phyloP scores from a whole-genome alignment of 1,139 yeast species.

The Scheffersomyces titani region DNA sequence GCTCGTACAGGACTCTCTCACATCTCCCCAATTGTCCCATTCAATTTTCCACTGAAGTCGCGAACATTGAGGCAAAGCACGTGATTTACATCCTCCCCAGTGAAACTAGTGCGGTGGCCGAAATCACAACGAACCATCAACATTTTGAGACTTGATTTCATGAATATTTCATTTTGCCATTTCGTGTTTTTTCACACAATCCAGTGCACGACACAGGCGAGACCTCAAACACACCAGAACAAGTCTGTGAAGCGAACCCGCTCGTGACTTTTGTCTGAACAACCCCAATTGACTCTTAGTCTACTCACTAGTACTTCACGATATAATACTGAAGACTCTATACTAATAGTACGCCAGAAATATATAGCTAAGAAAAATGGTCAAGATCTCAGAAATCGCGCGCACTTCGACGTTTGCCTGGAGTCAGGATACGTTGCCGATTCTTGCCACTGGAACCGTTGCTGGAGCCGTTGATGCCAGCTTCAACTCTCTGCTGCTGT shows the following conservation, averaged over 20 bases:
- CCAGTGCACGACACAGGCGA: neutral
- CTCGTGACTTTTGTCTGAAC: neutral
- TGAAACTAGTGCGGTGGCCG: neutral
- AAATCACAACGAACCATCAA: neutral
- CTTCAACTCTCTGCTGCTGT: constrained; percentile 72
- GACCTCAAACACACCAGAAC: neutral
- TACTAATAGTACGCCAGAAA: neutral
- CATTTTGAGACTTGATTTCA: neutral
- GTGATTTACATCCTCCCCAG: neutral
- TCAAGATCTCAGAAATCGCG: constrained; percentile 79
- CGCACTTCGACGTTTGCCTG: constrained; percentile 94
- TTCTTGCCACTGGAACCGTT: constrained; percentile 85
- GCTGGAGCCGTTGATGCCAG: constrained; percentile 93
- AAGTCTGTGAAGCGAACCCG: neutral
- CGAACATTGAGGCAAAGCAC: neutral
- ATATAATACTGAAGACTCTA: neutral
- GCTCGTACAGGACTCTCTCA: neutral
- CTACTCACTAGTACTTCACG: neutral
- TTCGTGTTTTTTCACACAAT: neutral
- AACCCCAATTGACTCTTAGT: neutral
- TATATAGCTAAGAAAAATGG: constrained; percentile 44
- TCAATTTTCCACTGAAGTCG: neutral
- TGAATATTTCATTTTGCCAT: neutral
- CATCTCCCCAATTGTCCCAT: too few species aligned
- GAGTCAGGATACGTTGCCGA: constrained; percentile 77